A percentile compares a stretch with the other conserved stretches of the same genome.
These are phyloP conservation scores for Leccinum rimulosum DNA, from an alignment of 768 basidiomycete species.

Conservation along the genomic window DNA sequence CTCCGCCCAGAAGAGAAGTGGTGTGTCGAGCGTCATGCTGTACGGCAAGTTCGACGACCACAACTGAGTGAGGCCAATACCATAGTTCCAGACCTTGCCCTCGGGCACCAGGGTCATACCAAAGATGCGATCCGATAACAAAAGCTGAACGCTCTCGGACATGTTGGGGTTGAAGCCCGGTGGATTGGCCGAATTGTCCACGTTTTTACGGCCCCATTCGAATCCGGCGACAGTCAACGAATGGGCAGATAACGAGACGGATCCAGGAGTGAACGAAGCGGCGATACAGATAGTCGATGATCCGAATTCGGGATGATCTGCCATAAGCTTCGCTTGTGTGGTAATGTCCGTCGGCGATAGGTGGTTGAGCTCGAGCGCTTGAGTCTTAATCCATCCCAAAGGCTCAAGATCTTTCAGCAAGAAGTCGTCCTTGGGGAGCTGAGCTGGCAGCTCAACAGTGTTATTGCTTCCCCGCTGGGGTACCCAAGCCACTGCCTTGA, in stretches of 20 bases:
- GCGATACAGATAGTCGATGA: constrained; percentile 92
- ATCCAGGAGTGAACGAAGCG: constrained; percentile 96
- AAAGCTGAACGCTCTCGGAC: constrained; percentile 92
- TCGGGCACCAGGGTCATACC: constrained; percentile 95
- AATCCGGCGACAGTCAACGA: constrained; percentile 89
- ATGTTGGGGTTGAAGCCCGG: constrained; percentile 97
- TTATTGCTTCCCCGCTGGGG: constrained; percentile 97
- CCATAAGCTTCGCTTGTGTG: constrained; percentile 96
- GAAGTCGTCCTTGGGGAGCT: constrained; percentile 93
- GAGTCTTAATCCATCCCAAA: constrained; percentile 96
- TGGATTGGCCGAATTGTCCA: constrained; percentile 81
- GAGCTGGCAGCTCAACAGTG: constrained; percentile 84
- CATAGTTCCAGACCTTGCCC: constrained; percentile 96
- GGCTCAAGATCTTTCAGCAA: constrained; percentile 93
- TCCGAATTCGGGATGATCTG: constrained; percentile 92
- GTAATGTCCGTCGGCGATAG: constrained; percentile 91
- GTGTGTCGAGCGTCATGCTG: constrained; percentile 87
- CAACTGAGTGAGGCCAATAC: constrained; percentile 87
- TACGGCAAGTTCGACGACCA: constrained; percentile 84
- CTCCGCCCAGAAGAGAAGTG: constrained; percentile 93
- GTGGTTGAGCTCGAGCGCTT: constrained; percentile 88
- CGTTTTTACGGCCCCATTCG: constrained; percentile 96
- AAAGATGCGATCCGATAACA: constrained; percentile 92
- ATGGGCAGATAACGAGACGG: constrained; percentile 93
- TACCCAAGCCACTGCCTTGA: constrained; percentile 97